A percentile compares a stretch with the other conserved stretches of the same genome.
Evolutionary conservation across 331 rosid species (phyloP).

Genomic region (Pyracantha coccinea): DNA sequence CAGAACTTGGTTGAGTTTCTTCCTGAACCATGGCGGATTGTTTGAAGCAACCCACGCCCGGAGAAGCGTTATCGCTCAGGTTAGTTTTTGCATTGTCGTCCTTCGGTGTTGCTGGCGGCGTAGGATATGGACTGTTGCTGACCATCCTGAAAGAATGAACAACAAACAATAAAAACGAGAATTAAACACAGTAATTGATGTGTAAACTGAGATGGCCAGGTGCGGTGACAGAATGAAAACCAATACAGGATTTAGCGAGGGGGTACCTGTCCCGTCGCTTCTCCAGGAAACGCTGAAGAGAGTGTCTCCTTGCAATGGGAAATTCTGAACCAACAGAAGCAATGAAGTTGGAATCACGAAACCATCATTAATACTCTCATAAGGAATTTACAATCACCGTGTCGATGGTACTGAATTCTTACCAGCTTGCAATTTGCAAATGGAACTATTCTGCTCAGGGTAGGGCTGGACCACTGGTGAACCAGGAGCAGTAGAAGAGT

Average conservation of each 20-base stretch:
- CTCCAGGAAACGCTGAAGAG: slow-evolving; percentile 74
- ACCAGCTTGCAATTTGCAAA: slow-evolving; percentile 57
- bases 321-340: slow-evolving; percentile 41
- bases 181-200: background rate
- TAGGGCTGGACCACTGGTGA: slow-evolving; percentile 34
- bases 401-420: background rate
- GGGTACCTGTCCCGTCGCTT: slow-evolving; percentile 56
- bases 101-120: slow-evolving; percentile 16
- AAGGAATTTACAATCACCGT: background rate
- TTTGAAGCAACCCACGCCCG: slow-evolving; percentile 21
- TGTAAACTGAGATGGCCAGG: background rate
- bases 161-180: background rate
- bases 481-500: slow-evolving; percentile 31
- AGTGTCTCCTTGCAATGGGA: slow-evolving; percentile 71
- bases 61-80: slow-evolving; percentile 9
- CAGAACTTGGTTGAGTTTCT: slow-evolving; percentile 18
- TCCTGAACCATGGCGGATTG: slow-evolving; percentile 9
- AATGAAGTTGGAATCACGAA: background rate
- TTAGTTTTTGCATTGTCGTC: slow-evolving; percentile 14
- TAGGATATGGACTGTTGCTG: slow-evolving; percentile 49
- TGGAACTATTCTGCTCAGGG: slow-evolving; percentile 47
- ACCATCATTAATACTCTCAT: background rate
- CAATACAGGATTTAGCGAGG: background rate
- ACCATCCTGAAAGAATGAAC: slow-evolving; percentile 37
- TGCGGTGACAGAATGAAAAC: background rate